phyloP scores from a whole-genome alignment of 805 yeast species.

The Saturnispora ahearnii region DNA sequence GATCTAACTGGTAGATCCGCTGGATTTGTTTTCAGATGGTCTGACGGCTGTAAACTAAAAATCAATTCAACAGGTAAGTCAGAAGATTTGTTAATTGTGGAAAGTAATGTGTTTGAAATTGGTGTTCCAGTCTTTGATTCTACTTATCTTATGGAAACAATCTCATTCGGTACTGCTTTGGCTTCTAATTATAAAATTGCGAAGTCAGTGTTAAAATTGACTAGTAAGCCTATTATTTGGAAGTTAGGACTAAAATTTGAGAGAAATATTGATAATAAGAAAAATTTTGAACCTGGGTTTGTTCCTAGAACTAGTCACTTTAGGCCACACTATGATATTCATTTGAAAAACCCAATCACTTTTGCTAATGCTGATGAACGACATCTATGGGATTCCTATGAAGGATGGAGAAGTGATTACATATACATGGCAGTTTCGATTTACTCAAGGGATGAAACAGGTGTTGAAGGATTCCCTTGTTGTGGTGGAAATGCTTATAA shows the following conservation, averaged over 20 bases:
- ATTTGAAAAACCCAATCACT: constrained; percentile 46
- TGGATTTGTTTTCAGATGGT: constrained; percentile 61
- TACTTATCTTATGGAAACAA: constrained; percentile 22
- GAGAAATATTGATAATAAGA: constrained; percentile 35
- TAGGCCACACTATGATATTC: constrained; percentile 52
- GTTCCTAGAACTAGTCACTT: constrained; percentile 36
- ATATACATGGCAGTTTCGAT: constrained; percentile 62
- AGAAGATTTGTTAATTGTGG: constrained; percentile 42
- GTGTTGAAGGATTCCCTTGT: constrained; percentile 13
- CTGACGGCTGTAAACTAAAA: constrained; percentile 39
- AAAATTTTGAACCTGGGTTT: constrained; percentile 27
- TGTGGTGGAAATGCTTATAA: constrained; percentile 38
- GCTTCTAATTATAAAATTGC: constrained; percentile 32
- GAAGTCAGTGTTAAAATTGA: constrained; percentile 51
- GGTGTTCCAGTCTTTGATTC: constrained; percentile 44
- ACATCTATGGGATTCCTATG: constrained; percentile 65
- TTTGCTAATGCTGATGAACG: constrained; percentile 30
- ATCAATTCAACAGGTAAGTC: constrained; percentile 44
- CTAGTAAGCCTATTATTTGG: constrained; percentile 66
- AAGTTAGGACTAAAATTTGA: constrained; percentile 67
- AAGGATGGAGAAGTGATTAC: constrained; percentile 72
- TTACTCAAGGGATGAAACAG: constrained; percentile 28
- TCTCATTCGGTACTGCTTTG: constrained; percentile 14
- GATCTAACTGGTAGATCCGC: constrained; percentile 47
- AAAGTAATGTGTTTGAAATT: constrained; percentile 47